Conservation (phyloP, 768 basidiomycete genomes). For the Suillus bovinus region DNA sequence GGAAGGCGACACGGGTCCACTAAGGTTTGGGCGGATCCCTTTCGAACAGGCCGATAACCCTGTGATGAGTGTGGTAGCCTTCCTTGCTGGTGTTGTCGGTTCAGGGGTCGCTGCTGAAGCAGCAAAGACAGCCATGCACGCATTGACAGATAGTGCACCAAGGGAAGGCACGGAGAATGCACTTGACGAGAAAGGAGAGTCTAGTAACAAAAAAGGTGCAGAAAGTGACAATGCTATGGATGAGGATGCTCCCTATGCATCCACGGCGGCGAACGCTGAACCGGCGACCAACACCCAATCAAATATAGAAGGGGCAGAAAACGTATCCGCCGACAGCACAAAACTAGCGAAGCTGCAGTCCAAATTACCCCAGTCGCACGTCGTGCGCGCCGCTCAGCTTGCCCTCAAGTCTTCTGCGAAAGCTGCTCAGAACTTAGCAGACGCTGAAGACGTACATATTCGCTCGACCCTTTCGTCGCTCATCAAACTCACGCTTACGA, state of each 20-base stretch:
- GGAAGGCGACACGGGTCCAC: constrained; percentile 73
- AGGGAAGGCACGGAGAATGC: constrained; percentile 34
- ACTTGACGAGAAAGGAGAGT: constrained; percentile 33
- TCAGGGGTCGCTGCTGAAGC: constrained; percentile 92
- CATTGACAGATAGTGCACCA: constrained; percentile 65
- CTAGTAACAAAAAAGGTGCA: constrained; percentile 37
- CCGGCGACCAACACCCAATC: constrained; percentile 17
- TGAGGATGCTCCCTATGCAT: constrained; percentile 27
- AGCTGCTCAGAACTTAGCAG: constrained; percentile 78
- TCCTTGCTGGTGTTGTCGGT: constrained; percentile 89
- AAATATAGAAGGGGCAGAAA: constrained; percentile 45
- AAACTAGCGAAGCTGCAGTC: constrained; percentile 30
- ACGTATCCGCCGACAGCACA: constrained; percentile 34
- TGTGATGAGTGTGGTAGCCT: constrained; percentile 98
- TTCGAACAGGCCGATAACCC: constrained; percentile 97
- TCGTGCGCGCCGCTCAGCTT: constrained; percentile 79
- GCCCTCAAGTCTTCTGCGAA: constrained; percentile 89
- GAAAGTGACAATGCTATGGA: constrained; percentile 40
- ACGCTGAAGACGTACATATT: constrained; percentile 82
- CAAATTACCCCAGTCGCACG: constrained; percentile 68
- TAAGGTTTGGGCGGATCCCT: constrained; percentile 78
- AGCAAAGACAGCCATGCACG: constrained; percentile 86
- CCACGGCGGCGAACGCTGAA: constrained; percentile 13
- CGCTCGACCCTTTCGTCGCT: constrained; percentile 76
- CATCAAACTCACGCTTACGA: constrained; percentile 81